Base-by-base conservation (phyloP, 208 protist genomes). In the Acanthamoeba sp. region DNA sequence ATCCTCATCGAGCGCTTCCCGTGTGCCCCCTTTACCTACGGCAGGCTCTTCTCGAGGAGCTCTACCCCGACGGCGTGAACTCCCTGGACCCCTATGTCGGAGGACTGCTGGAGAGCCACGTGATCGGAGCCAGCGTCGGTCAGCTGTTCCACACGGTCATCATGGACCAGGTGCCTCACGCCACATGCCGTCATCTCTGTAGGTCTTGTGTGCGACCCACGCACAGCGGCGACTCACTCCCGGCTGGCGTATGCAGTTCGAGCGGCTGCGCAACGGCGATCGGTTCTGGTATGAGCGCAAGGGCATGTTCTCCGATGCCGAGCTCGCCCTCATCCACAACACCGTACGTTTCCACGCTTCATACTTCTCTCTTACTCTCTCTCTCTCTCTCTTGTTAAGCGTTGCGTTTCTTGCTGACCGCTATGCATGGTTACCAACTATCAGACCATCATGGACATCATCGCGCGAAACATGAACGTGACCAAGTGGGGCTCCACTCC, bases 211-310 rank as follows among this genome's bases (percentile, higher is more conserved):
- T 48, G 45, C n/a, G n/a, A n/a, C n/a, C n/a, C n/a, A n/a, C n/a
- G n/a, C n/a, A n/a, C n/a, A n/a, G n/a, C n/a, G n/a, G n/a, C n/a
- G n/a, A n/a, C n/a, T n/a, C n/a, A n/a, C n/a, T n/a, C n/a, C 59
- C 59, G 22, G 20, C 20, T n/a, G 24, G 59, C 22, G 20, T 57
- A 57, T 20, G 36, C 87, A 95, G 93, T 94, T 94, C 76, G 22
- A 94, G 32, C 45, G 88, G 1, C 55, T 95, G 57, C 36, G 85
- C 12, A 40, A 94, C 20, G 94, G 91, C 40, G 94, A 95, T 36
- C 62, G 88, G 10, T 95, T 93, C 88, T 95, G 89, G 64, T 95
- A 55, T 38, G 91, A 95, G 34, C 85, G 85, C 34, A 45, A 45
- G 38, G 85, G 62, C 57, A 91, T 91, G 85, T 91, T 91, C 85